Conservation (phyloP, 164 flowering plant genomes). For the Platanus orientalis region DNA sequence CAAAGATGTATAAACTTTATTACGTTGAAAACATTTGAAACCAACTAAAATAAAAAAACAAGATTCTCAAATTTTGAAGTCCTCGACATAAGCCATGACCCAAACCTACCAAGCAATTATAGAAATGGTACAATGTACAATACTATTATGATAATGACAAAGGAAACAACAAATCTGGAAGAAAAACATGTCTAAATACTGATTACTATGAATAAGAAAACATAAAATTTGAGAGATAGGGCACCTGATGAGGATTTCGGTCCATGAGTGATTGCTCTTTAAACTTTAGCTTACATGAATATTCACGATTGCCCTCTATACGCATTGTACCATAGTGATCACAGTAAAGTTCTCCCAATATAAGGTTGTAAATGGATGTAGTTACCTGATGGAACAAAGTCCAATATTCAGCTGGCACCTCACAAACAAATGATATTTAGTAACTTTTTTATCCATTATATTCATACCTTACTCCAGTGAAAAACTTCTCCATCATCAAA, state of each 20-base stretch:
- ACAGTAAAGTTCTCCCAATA: constrained; percentile 45
- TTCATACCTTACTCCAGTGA: constrained; percentile 39
- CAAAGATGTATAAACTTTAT: too few species aligned
- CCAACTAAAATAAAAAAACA: neutral
- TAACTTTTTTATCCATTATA: neutral
- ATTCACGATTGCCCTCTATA: constrained; percentile 38
- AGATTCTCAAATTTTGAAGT: too few species aligned
- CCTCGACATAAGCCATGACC: neutral
- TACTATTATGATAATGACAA: neutral
- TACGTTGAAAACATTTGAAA: neutral
- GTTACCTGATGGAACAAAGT: constrained; percentile 32
- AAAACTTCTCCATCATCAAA: constrained; percentile 45
- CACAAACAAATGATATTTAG: neutral
- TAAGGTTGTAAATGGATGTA: constrained; percentile 52
- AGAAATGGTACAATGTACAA: neutral
- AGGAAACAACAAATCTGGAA: neutral
- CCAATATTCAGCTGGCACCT: neutral
- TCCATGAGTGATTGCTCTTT: constrained; percentile 60
- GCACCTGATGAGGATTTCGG: constrained; percentile 56
- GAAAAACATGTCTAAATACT: neutral
- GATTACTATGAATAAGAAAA: neutral
- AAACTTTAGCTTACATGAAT: constrained; percentile 49
- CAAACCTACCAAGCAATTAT: neutral
- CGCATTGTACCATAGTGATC: constrained; percentile 58
- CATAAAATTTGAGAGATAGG: neutral